These are phyloP conservation scores for Quercus phellos DNA, from an alignment of 331 rosid species.

Conservation along the genomic window DNA sequence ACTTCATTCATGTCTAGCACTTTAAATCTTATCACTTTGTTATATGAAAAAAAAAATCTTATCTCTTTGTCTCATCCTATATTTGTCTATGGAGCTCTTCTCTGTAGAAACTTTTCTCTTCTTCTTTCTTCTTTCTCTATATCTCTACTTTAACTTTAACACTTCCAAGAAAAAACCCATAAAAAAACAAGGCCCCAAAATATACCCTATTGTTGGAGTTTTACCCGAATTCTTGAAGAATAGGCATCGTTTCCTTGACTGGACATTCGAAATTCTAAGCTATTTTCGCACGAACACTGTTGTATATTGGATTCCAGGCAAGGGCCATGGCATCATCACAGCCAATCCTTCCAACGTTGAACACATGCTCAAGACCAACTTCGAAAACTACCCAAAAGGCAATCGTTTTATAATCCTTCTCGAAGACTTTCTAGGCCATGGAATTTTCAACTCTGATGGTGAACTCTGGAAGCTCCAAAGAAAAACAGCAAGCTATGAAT, in stretches of 20 bases:
- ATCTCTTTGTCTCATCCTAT: too few species aligned
- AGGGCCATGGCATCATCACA: conserved; percentile 32
- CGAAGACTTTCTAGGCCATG: conserved; percentile 54
- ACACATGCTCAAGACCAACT: conserved; percentile 57
- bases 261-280: conserved; percentile 49
- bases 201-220: conserved; percentile 48
- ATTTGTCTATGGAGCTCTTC: conserved; percentile 23
- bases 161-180: background rate
- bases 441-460: conserved; percentile 65
- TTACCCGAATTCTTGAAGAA: conserved; percentile 46
- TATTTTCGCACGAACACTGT: conserved; percentile 40
- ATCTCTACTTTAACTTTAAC: conserved; percentile 14
- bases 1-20: background rate
- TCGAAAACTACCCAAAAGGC: conserved; percentile 74
- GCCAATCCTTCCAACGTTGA: conserved; percentile 60
- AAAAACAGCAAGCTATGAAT: conserved; percentile 63
- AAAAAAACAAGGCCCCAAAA: conserved; percentile 33
- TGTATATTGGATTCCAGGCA: conserved; percentile 40
- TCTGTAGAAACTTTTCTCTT: background rate
- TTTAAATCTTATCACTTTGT: background rate
- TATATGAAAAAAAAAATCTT: too few species aligned
- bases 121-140: conserved; percentile 21
- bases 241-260: conserved; percentile 59
- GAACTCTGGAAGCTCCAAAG: conserved; percentile 60
- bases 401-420: conserved; percentile 31